Evolutionary conservation across 352 stramenopile species (phyloP).

Genomic region (Pythium pectinolyticum): DNA sequence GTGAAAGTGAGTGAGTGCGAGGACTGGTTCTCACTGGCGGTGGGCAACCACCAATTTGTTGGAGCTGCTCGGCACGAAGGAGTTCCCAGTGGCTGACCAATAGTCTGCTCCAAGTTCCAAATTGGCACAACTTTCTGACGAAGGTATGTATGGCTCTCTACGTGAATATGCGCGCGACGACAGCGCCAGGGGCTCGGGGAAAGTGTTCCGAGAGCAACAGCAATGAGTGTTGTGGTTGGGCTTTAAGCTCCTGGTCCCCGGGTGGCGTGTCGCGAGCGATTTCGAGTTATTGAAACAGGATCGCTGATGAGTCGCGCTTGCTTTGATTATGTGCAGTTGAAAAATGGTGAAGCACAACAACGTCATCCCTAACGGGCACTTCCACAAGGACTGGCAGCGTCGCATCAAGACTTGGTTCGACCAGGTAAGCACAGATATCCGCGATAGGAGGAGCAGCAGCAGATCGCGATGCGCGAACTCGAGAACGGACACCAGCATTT

Average conservation of each 20-base stretch:
- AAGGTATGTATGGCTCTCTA: constrained; percentile 51
- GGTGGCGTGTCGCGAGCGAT: not conserved
- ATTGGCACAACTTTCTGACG: constrained; percentile 89
- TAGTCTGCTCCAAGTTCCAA: constrained; percentile 82
- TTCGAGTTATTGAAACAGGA: not conserved
- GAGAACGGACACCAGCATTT: too few species aligned
- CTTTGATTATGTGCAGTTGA: constrained; percentile 38
- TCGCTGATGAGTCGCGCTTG: constrained; percentile 13
- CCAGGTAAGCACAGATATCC: constrained; percentile 69
- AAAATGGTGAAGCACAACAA: constrained; percentile 99
- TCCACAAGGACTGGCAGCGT: constrained; percentile 99
- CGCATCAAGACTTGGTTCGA: constrained; percentile 97
- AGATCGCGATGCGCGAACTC: constrained; percentile 5
- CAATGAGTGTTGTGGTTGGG: not conserved
- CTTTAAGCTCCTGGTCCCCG: too few species aligned
- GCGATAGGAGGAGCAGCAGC: not conserved
- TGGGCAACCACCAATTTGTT: constrained; percentile 83
- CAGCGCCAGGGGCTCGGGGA: not conserved
- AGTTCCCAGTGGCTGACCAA: constrained; percentile 26
- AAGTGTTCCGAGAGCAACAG: too few species aligned
- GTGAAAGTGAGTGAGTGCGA: constrained; percentile 54
- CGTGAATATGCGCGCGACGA: constrained; percentile 27
- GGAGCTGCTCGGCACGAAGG: constrained; percentile 21
- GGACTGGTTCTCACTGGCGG: constrained; percentile 75
- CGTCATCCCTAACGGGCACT: constrained; percentile 99